Base-by-base conservation (phyloP, 2,329 filamentous ascomycete species). In the Truncatella angustata region DNA sequence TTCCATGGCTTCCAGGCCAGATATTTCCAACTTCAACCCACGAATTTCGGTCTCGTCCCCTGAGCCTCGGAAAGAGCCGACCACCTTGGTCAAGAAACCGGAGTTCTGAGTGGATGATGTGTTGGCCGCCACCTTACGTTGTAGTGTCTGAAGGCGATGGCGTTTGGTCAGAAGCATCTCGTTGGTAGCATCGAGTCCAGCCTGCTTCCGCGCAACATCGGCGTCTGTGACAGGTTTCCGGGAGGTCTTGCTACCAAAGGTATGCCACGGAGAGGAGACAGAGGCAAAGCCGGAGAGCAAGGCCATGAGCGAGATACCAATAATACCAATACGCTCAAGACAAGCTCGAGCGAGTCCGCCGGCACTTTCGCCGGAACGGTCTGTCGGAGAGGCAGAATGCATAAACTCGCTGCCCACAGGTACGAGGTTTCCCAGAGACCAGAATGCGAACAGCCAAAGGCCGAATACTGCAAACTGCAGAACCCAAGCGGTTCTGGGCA, bases 201-300 rank as follows among this genome's bases (percentile, higher is more conserved):
- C 84, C 66, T 91, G 85, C 66, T 93, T 94, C 46, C 91, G 81
- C 45, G 82, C 76, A 44, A 96, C 80, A 58, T 93, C 88, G 9
- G 82, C 77, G 47, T 95, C 90, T 0, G 86, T 86, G 16, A 91
- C 82, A 3, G 81, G 81, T 26, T 80, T 77, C 47, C 73, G 74
- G 9, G 70, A 65, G 42, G 82, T 74, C 35, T 80, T 81, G 26
- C 85, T 83, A 21, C 84, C 81, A 69, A 95, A 90, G 1, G 84
- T 90, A 64, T 95, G 88, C 90, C 91, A 96, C 1, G 91, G 84
- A 1, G 88, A 87, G 21, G 88, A 92, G 30, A 95, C 88, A n/a
- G 90, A 90, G 5, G 91, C 91, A 62, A 95, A 96, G 0, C 91
- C 91, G 5, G 90, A 90, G n/a, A 96, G 75, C 12, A 92, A 79